Conservation (phyloP, 2,329 filamentous ascomycete species). For the Cladophialophora carrionii region DNA sequence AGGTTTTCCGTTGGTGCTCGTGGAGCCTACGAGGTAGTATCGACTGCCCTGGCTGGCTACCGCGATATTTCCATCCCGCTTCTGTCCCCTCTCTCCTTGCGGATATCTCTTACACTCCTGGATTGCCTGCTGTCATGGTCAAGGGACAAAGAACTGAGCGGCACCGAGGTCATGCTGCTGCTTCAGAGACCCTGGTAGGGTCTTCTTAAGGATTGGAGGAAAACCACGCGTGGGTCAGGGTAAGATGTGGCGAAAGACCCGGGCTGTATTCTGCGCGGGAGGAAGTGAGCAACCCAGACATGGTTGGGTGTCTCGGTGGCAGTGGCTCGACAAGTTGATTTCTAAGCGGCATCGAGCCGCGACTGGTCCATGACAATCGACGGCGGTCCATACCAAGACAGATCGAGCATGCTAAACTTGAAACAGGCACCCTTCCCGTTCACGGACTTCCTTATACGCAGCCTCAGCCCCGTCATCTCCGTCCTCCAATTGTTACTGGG, state of each 20-base stretch:
- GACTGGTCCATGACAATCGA: slow-evolving; percentile 33
- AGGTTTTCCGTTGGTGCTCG: neutral
- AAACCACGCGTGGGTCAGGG: slow-evolving; percentile 20
- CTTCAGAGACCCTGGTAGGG: neutral
- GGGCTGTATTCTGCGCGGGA: neutral
- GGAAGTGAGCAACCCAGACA: slow-evolving; percentile 3
- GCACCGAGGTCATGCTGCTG: neutral
- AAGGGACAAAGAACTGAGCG: neutral
- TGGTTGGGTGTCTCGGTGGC: neutral
- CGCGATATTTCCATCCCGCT: neutral
- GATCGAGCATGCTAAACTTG: slow-evolving; percentile 13
- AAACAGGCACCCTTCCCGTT: slow-evolving; percentile 30
- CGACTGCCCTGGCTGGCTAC: neutral
- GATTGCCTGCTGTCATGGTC: slow-evolving; percentile 12
- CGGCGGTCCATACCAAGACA: slow-evolving; percentile 28
- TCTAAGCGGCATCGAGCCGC: slow-evolving; percentile 32
- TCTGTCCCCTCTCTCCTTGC: neutral
- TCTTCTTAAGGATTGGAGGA: slow-evolving; percentile 7
- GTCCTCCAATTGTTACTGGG: slow-evolving; percentile 10
- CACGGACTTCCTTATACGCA: slow-evolving; percentile 9
- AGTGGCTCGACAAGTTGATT: slow-evolving; percentile 30
- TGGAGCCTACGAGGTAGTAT: neutral
- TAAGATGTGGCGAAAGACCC: slow-evolving; percentile 21
- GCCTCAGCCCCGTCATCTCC: slow-evolving; percentile 21
- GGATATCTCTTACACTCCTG: slow-evolving; percentile 13